Conservation (phyloP, 192 early-diverging fungal species). For the Backusella luteola region DNA sequence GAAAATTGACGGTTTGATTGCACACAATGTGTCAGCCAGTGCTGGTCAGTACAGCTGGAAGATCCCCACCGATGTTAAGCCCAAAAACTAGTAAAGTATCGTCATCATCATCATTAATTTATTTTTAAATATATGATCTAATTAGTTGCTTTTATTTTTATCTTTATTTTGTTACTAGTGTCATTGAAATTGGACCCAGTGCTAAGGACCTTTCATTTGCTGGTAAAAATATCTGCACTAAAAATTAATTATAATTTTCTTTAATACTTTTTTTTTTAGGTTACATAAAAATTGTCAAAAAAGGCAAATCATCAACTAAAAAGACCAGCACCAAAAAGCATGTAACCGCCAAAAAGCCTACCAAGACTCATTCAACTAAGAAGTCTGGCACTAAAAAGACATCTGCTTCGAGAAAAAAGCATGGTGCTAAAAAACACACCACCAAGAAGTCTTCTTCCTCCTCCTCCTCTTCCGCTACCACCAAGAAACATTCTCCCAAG, state of each 20-base stretch:
- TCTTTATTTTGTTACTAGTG: slow-evolving; percentile 3
- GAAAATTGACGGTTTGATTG: slow-evolving; percentile 4
- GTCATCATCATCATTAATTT: background rate
- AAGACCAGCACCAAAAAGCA: slow-evolving; percentile 4
- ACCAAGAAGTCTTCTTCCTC: background rate
- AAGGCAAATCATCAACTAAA: background rate
- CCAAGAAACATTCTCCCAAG: background rate
- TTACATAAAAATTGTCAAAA: slow-evolving; percentile 8
- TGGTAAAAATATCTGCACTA: slow-evolving; percentile 5
- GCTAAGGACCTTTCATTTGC: slow-evolving; percentile 14
- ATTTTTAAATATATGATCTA: background rate
- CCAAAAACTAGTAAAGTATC: slow-evolving; percentile 13
- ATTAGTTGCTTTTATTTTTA: background rate
- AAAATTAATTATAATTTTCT: slow-evolving; percentile 9
- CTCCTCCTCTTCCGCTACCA: background rate
- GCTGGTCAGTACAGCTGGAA: slow-evolving; percentile 4
- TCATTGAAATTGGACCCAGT: slow-evolving; percentile 13
- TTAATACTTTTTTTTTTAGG: slow-evolving; percentile 5
- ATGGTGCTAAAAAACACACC: background rate
- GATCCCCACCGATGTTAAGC: background rate
- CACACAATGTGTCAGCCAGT: background rate
- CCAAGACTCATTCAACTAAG: background rate
- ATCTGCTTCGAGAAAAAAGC: background rate
- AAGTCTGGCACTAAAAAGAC: background rate
- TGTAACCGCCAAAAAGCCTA: slow-evolving; percentile 6